Evolutionary conservation across 352 stramenopile genomes (phyloP), one percentile per base, ranked within the genome.

Genomic region (Pythium dissotocum): DNA sequence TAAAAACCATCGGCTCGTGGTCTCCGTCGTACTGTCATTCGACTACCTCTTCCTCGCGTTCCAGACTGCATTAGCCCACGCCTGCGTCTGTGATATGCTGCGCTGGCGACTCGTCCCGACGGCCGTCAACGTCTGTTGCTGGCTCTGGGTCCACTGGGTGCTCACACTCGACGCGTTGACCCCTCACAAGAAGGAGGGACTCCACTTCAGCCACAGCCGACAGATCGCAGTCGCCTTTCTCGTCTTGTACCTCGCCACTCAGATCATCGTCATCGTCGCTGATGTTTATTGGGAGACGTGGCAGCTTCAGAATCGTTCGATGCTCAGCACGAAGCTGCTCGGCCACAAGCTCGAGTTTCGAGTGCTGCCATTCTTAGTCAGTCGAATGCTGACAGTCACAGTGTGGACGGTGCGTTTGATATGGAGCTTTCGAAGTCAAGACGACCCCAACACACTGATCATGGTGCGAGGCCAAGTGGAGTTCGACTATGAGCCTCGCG

Each of bases 121-220:
- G 21, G 30, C 55, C 0, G 33, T 32, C 16, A 32, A 14, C 14
- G 18, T n/a, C 58, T 0, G 2, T 9, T 33, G 38, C 32, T 75
- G 69, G 69, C 21, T 68, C 26, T 75, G 69, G 69, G 40, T 75
- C 24, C 58, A 71, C 38, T 63, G 61, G 46, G 52, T 64, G 10
- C 28, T 75, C n/a, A 65, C 59, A 4, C 32, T 55, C 16, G 69
- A 75, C 33, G 57, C 69, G 8, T 24, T 75, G 3, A 4, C 7
- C n/a, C 32, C 44, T 52, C 44, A n/a, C 13, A 10, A 24, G 21
- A 24, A 24, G 21, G 0, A 24, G 21, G 0, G 21, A 24, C 21
- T 24, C 21, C 21, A 24, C 21, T 24, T 24, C 0, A 24, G 21
- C 21, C 21, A 24, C 21, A 24, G 21, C 21, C 21, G 21, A 24